Evolutionary conservation across 2,329 filamentous ascomycete genomes (phyloP).

Genomic region (Apiospora phragmitis): DNA sequence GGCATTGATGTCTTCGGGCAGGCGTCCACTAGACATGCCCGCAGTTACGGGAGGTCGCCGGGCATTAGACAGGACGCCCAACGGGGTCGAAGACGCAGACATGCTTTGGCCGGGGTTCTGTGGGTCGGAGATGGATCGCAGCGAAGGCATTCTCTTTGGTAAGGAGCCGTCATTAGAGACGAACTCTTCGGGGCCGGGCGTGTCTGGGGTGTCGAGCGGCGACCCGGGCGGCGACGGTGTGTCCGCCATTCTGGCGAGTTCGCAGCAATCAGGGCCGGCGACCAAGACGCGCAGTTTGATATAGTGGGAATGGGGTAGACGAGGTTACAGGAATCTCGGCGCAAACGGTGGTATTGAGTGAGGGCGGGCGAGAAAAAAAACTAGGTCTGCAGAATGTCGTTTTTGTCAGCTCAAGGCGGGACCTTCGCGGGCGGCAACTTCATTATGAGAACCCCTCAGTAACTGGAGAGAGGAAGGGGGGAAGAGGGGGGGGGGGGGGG

Average conservation of each 20-base stretch:
- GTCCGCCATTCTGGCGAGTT: slow-evolving; percentile 8
- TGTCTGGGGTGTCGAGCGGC: slow-evolving; percentile 10
- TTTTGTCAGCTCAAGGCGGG: slow-evolving; percentile 8
- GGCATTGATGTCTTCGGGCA: slow-evolving; percentile 45
- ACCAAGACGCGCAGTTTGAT: background rate
- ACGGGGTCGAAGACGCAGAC: slow-evolving; percentile 80
- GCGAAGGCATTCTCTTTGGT: slow-evolving; percentile 55
- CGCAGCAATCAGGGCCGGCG: background rate
- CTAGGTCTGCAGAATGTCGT: background rate
- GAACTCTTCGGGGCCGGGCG: slow-evolving; percentile 7
- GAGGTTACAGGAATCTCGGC: background rate
- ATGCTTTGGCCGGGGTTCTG: slow-evolving; percentile 54
- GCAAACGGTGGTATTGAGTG: background rate
- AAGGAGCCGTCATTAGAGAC: slow-evolving; percentile 1
- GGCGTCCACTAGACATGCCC: slow-evolving; percentile 41
- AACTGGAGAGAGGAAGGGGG: slow-evolving; percentile 1
- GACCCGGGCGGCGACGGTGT: slow-evolving; percentile 7
- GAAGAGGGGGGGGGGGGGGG: background rate
- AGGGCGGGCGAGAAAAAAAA: background rate
- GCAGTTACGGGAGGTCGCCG: slow-evolving; percentile 50
- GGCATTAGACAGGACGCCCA: slow-evolving; percentile 72
- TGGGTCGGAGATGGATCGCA: slow-evolving; percentile 62
- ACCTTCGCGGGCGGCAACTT: background rate
- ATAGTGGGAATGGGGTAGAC: background rate
- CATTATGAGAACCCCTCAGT: slow-evolving; percentile 3